Conservation (phyloP, 306 rosid species). For the Cicer arietinum region DNA sequence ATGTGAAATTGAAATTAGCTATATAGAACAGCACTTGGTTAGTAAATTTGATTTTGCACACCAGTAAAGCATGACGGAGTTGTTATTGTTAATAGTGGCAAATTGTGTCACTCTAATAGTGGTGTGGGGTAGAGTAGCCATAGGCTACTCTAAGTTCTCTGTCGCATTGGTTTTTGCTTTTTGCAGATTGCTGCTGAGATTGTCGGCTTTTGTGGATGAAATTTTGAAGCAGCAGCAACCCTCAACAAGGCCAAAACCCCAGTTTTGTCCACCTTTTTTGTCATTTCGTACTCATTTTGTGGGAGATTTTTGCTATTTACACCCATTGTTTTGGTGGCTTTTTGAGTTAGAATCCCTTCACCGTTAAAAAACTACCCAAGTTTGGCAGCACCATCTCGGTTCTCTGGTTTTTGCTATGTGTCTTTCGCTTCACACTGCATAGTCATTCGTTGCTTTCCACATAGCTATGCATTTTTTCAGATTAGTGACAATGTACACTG, state of each 20-base stretch:
- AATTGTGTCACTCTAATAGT: not conserved
- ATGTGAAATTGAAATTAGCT: constrained; percentile 26
- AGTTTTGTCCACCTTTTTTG: not conserved
- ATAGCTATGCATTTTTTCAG: not conserved
- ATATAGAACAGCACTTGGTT: not conserved
- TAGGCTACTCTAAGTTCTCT: constrained; percentile 12
- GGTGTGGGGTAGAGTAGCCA: not conserved
- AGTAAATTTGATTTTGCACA: constrained; percentile 3
- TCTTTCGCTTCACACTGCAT: not conserved
- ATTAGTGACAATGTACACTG: too few species aligned
- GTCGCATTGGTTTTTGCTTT: not conserved
- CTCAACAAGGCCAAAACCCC: not conserved
- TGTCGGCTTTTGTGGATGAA: constrained; percentile 1
- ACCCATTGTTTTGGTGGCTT: not conserved
- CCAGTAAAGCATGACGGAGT: not conserved
- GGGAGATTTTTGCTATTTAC: not conserved
- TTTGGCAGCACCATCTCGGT: not conserved
- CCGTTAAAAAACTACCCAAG: not conserved
- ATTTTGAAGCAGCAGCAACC: not conserved
- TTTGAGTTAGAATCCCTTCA: constrained; percentile 19
- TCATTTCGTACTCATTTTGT: not conserved
- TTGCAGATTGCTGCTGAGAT: constrained; percentile 4
- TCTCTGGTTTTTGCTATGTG: not conserved
- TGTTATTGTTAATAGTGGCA: not conserved
- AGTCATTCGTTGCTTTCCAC: not conserved